Conservation (phyloP, 2,329 filamentous ascomycete genomes). For the Tolypocladium sp. region DNA sequence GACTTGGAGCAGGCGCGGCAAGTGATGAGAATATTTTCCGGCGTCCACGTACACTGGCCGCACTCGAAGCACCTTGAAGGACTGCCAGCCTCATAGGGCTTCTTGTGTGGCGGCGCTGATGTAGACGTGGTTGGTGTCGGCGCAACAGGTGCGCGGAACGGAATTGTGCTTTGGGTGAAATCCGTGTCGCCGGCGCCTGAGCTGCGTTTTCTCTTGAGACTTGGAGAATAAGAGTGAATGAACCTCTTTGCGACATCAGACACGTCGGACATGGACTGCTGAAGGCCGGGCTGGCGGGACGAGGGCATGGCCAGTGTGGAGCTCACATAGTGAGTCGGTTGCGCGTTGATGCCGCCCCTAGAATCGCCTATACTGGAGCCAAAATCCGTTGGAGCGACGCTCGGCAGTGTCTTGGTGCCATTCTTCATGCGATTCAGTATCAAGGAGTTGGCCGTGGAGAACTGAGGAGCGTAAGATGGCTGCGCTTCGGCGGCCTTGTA, state of each 20-base stretch:
- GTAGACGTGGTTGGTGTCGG: not conserved
- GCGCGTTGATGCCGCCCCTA: not conserved
- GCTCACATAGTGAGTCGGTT: not conserved
- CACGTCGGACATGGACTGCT: not conserved
- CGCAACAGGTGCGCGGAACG: constrained; percentile 12
- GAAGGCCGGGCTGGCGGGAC: not conserved
- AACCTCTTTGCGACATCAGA: not conserved
- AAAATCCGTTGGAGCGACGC: not conserved
- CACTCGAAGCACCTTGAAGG: constrained; percentile 8
- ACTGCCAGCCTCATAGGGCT: not conserved
- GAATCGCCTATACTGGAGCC: not conserved
- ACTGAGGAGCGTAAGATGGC: constrained; percentile 19
- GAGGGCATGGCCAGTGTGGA: constrained; percentile 5
- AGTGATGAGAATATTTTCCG: constrained; percentile 5
- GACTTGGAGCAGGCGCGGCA: constrained; percentile 12
- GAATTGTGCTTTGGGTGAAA: constrained; percentile 22
- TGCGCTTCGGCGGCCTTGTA: not conserved
- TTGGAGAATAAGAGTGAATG: not conserved
- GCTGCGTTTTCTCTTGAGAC: constrained; percentile 20
- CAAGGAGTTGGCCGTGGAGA: constrained; percentile 14
- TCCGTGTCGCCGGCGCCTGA: constrained; percentile 11
- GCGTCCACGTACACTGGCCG: not conserved
- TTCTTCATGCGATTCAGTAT: constrained; percentile 18
- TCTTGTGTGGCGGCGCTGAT: not conserved
- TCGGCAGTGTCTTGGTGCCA: not conserved